Base-by-base conservation (phyloP, 2,329 filamentous ascomycete genomes). In the Colletotrichum sp. region DNA sequence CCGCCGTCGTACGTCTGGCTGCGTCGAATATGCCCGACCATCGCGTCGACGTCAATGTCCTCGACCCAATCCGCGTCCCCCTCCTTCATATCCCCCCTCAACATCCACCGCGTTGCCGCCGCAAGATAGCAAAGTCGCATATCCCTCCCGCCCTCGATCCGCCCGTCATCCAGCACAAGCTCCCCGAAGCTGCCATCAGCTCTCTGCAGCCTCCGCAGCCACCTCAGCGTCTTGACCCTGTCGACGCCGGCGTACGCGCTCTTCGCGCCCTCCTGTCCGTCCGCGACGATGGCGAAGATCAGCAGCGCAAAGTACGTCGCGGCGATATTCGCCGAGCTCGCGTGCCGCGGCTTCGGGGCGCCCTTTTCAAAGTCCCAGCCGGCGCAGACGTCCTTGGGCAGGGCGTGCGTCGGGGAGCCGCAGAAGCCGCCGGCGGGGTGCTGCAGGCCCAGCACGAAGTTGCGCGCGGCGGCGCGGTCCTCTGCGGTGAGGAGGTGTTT, bases 121-220 rank as follows among this genome's bases (percentile, higher is more conserved):
- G 95, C 96, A 81, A 96, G 93, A 83, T 97, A 98, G 80, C 95
- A 97, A 82, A 96, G 96, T 72, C 97, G 90, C 86, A 96, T 94
- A 84, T 99, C 97, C 71, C 91, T 90, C 0, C 95, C 95, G 1
- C 96, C 96, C 43, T 93, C 91, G n/a, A 96, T 80, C 80, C 85
- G 79, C 82, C 88, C 87, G 15, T 86, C 82, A 79, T 91, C 90
- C 6, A 89, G 90, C 4, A 96, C 82, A 1, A 95, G 91, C 84
- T 99, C 96, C 0, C 96, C 97, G 83, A 99, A 99, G 80, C 96
- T 98, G 3, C 97, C 97, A 82, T 99, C 95, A 0, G 87, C 84
- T 30, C 96, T 91, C 87, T 99, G 97, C 83, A 99, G 85, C 67
- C 84, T 89, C 71, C 87, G 89, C 78, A 99, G 85, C 96, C 96